phyloP scores from a whole-genome alignment of 2,329 filamentous ascomycete species.

The Aureobasidium mangrovei region DNA sequence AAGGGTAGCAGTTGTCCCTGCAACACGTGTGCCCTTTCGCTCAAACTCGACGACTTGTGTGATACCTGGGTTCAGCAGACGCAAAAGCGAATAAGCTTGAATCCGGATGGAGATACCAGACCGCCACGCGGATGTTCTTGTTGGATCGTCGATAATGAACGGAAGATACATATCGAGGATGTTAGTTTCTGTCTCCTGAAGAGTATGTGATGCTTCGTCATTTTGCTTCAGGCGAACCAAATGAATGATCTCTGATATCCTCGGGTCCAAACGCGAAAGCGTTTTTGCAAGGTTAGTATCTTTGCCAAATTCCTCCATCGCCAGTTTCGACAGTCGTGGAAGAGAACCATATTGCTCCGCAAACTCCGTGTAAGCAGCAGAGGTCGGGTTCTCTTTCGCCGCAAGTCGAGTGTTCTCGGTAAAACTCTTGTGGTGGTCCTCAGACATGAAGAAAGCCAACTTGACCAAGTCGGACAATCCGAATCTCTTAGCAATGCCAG shows the following conservation, averaged over 20 bases:
- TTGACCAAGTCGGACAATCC: constrained; percentile 32
- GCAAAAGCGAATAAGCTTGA: constrained; percentile 32
- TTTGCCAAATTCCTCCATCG: background rate
- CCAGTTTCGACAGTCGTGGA: constrained; percentile 9
- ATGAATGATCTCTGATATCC: constrained; percentile 43
- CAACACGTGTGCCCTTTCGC: constrained; percentile 27
- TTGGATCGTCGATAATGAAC: constrained; percentile 45
- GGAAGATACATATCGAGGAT: constrained; percentile 53
- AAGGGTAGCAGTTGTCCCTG: constrained; percentile 11
- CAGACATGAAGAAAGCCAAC: constrained; percentile 33
- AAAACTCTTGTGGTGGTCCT: constrained; percentile 26
- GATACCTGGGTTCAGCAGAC: constrained; percentile 14
- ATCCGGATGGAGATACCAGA: constrained; percentile 29
- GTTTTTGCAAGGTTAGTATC: background rate
- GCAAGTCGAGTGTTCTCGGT: constrained; percentile 24
- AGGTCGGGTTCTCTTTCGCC: constrained; percentile 17
- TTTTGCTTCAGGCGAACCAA: constrained; percentile 31
- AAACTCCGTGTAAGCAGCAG: constrained; percentile 24
- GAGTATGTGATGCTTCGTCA: background rate
- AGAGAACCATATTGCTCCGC: constrained; percentile 23
- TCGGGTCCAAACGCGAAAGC: constrained; percentile 35
- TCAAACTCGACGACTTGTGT: constrained; percentile 30
- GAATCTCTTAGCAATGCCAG: constrained; percentile 38
- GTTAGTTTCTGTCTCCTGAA: constrained; percentile 16
- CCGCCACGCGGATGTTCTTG: constrained; percentile 35